phyloP scores from a whole-genome alignment of 176 grass and related monocot genomes.

The Hordeum marinum region DNA sequence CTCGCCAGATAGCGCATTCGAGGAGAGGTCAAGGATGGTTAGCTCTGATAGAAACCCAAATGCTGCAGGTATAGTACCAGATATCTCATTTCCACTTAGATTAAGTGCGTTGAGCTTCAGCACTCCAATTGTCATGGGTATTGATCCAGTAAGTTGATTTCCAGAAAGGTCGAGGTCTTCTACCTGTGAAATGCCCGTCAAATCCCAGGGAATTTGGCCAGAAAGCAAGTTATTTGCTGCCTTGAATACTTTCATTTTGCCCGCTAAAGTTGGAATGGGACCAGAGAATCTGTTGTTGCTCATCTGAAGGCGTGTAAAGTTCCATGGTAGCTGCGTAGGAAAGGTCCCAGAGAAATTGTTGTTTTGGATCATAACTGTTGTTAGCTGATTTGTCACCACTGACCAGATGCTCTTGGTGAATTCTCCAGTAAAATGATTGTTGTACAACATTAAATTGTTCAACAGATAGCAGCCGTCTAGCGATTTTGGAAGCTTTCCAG shows the following conservation, averaged over 20 bases:
- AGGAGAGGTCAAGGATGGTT: constrained; percentile 55
- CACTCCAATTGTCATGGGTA: constrained; percentile 28
- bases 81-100: constrained; percentile 49
- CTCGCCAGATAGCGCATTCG: constrained; percentile 28
- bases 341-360: constrained; percentile 50
- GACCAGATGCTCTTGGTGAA: constrained; percentile 42
- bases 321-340: constrained; percentile 27
- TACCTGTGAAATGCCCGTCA: constrained; percentile 30
- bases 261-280: constrained; percentile 27
- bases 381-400: constrained; percentile 26
- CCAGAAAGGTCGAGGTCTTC: constrained; percentile 12
- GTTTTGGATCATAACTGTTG: constrained; percentile 32
- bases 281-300: constrained; percentile 53
- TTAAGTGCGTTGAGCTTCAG: constrained; percentile 30
- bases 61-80: constrained; percentile 27
- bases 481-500: constrained; percentile 35
- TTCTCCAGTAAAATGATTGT: constrained; percentile 51
- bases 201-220: constrained; percentile 41
- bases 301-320: constrained; percentile 47
- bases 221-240: constrained; percentile 55
- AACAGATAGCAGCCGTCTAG: constrained; percentile 24
- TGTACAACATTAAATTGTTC: constrained; percentile 34
- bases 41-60: constrained; percentile 34
- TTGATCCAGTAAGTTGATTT: constrained; percentile 45
- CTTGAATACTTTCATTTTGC: constrained; percentile 16